Conservation (phyloP, 2,329 filamentous ascomycete genomes). For the Elsinoe australis region DNA sequence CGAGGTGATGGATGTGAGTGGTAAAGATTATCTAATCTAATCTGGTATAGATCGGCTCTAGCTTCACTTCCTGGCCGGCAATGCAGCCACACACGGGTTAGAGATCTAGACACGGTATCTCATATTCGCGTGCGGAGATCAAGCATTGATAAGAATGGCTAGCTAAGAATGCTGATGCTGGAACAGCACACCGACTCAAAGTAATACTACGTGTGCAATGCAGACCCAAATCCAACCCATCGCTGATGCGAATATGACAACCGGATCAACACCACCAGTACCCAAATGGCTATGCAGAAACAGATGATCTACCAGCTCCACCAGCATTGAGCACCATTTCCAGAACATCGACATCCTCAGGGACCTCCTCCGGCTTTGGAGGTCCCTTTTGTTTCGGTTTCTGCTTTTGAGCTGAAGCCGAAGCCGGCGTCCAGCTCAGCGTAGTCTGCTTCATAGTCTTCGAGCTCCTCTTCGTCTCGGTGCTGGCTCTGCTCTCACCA, state of each 20-base stretch:
- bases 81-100: not conserved
- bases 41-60: conserved; percentile 3
- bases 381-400: not conserved
- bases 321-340: conserved; percentile 15
- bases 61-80: not conserved
- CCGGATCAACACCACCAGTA: too few relatives aligned
- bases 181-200: too few relatives aligned
- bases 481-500: not conserved
- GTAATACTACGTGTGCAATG: not conserved
- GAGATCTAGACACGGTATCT: not conserved
- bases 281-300: conserved; percentile 2
- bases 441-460: conserved; percentile 16
- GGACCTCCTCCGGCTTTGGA: not conserved
- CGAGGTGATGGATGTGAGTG: not conserved
- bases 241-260: too few relatives aligned
- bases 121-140: not conserved
- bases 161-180: not conserved
- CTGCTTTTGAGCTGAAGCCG: too few relatives aligned
- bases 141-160: not conserved
- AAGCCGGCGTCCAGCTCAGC: conserved; percentile 5
- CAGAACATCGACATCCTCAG: conserved; percentile 13
- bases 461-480: conserved; percentile 7
- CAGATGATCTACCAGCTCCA: conserved; percentile 3
- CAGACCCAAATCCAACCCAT: not conserved
- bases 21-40: conserved; percentile 6